Evolutionary conservation across 306 rosid species (phyloP), one percentile per base, ranked within the genome.

Genomic region (Cucurbita moschata): DNA sequence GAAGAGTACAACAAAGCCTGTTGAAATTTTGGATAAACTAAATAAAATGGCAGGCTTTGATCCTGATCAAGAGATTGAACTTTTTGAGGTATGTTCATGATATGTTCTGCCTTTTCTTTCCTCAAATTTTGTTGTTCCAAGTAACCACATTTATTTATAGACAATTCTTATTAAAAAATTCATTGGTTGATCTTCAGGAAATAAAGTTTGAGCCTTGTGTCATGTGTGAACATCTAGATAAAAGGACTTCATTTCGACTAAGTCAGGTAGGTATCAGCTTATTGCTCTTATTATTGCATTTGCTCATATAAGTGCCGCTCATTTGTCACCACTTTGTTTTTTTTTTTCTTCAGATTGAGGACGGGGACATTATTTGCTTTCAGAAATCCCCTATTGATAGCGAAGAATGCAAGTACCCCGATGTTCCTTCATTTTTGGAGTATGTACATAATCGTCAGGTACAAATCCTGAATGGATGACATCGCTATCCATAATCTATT

Each of bases 391-490:
- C 82, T 39, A 75, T 65, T 74, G 84, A 76, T 54, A 75, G 75
- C 57, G 85, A 76, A 76, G 87, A 75, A 40, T 85, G 77, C 83
- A 87, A 77, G 59, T 90, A 86, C 78, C 87, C 98, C 44, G 90
- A 87, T 73, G 90, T 93, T 75, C 92, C 90, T 53, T 87, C 97
- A 12, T 93, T 82, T 82, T 83, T 93, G 84, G 94, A 93, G 59
- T 93, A 90, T 77, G 96, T 93, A 54, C 94, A 90, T 79, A 90
- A 90, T 78, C 98, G 98, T 72, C 92, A 88, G 96, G 98, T 90
- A 81, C 66, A 16, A 15, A 70, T 63, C 50, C 55, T 14, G 37
- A 62, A 26, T 73, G 35, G 58, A 2, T 77, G 70, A 9, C 16
- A 19, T 44, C 61, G 40, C 11, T 51, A 23, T 10, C 46, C 0